Evolutionary conservation across 2,329 filamentous ascomycete genomes (phyloP).

Genomic region (Colletotrichum gigasporum): DNA sequence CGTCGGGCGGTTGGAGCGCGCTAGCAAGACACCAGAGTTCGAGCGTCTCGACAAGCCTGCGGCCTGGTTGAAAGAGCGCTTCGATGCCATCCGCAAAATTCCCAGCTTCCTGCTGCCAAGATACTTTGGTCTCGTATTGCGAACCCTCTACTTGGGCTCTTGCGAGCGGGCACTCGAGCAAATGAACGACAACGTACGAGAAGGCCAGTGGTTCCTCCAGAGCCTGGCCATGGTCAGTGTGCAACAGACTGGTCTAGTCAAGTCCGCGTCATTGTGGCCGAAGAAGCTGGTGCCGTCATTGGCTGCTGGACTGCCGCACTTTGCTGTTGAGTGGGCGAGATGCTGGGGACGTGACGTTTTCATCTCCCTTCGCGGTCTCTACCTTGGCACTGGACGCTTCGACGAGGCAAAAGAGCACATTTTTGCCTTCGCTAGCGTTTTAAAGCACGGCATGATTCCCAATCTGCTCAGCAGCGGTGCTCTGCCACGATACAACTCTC

Average conservation of each 20-base stretch:
- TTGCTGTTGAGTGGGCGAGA: slow-evolving; percentile 91
- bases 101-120: slow-evolving; percentile 91
- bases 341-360: slow-evolving; percentile 99
- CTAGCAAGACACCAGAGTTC: slow-evolving; percentile 71
- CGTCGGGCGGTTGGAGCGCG: slow-evolving; percentile 78
- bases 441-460: slow-evolving; percentile 99
- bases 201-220: slow-evolving; percentile 89
- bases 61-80: slow-evolving; percentile 83
- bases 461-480: slow-evolving; percentile 90
- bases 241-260: slow-evolving; percentile 88
- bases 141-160: slow-evolving; percentile 87
- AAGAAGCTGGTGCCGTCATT: slow-evolving; percentile 85
- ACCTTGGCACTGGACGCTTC: slow-evolving; percentile 88
- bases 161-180: slow-evolving; percentile 81
- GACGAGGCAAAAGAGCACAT: slow-evolving; percentile 94
- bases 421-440: slow-evolving; percentile 89
- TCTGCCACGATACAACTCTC: slow-evolving; percentile 90
- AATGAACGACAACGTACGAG: slow-evolving; percentile 79
- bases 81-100: slow-evolving; percentile 84
- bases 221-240: slow-evolving; percentile 90
- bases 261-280: slow-evolving; percentile 91
- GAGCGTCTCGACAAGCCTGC: slow-evolving; percentile 71
- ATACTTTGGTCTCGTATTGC: slow-evolving; percentile 90
- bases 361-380: slow-evolving; percentile 92
- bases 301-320: slow-evolving; percentile 93